Percentiles rank a stretch among this genome's conserved stretches.
Evolutionary conservation across 2,329 filamentous ascomycete species (phyloP).

Genomic region (Colletotrichum brevisporum): DNA sequence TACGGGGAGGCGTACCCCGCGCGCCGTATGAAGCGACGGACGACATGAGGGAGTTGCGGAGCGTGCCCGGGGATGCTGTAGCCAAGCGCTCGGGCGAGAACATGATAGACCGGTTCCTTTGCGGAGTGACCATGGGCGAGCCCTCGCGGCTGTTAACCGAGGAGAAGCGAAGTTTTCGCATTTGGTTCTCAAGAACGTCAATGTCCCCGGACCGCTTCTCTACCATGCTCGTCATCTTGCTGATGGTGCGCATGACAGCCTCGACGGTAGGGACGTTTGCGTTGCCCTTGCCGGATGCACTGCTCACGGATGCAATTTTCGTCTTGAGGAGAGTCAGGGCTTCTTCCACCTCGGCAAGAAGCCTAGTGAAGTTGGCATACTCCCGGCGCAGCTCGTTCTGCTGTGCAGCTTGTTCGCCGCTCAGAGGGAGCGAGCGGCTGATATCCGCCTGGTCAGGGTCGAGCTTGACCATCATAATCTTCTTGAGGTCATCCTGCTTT

Average conservation of each 20-base stretch:
- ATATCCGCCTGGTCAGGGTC: conserved; percentile 78
- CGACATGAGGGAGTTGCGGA: conserved; percentile 59
- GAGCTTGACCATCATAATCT: conserved; percentile 77
- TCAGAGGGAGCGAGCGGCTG: conserved; percentile 80
- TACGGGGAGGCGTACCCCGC: conserved; percentile 65
- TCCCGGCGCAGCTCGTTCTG: conserved; percentile 86
- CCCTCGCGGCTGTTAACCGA: conserved; percentile 58
- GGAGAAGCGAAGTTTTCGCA: conserved; percentile 78
- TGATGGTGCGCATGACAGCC: conserved; percentile 90
- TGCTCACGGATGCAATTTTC: conserved; percentile 75
- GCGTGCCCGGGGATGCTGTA: conserved; percentile 56
- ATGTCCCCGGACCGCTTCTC: conserved; percentile 93
- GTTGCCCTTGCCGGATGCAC: conserved; percentile 59
- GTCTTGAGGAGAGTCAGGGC: conserved; percentile 83
- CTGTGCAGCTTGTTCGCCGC: conserved; percentile 84
- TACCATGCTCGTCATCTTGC: conserved; percentile 92
- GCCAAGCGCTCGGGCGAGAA: conserved; percentile 58
- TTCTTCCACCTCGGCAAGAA: conserved; percentile 85
- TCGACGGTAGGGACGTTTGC: conserved; percentile 85
- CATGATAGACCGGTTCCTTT: conserved; percentile 51
- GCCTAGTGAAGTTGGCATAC: conserved; percentile 80
- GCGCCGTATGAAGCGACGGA: conserved; percentile 55
- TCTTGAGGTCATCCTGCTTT: conserved; percentile 84
- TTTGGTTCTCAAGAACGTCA: conserved; percentile 88
- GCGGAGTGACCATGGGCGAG: conserved; percentile 58